Conservation (phyloP, 441 rosid species). For the Breynia disticha region DNA sequence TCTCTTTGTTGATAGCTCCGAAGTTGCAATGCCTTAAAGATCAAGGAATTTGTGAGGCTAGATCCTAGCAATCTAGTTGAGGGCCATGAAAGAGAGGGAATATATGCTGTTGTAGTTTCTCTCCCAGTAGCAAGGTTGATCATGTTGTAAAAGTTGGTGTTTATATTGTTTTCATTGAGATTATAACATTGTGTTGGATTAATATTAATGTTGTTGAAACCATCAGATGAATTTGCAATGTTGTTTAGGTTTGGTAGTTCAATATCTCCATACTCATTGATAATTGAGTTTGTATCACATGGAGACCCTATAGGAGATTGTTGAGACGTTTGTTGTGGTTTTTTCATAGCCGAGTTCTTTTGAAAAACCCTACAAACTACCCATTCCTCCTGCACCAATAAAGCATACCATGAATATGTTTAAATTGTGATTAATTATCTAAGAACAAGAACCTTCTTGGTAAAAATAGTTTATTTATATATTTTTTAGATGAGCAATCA, state of each 20-base stretch:
- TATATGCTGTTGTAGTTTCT: slow-evolving; percentile 12
- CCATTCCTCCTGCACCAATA: slow-evolving; percentile 76
- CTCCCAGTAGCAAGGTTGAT: slow-evolving; percentile 29
- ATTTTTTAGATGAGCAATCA: too few relatives aligned
- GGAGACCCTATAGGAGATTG: slow-evolving; percentile 55
- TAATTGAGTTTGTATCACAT: slow-evolving; percentile 54
- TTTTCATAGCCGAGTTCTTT: slow-evolving; percentile 53
- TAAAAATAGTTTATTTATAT: too few relatives aligned
- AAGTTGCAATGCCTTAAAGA: slow-evolving; percentile 71
- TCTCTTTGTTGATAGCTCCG: slow-evolving; percentile 48
- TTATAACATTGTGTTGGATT: neutral
- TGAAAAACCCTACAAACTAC: slow-evolving; percentile 88
- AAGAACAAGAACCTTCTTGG: too few relatives aligned
- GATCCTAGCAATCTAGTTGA: slow-evolving; percentile 38
- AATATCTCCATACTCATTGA: slow-evolving; percentile 56
- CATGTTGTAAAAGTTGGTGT: slow-evolving; percentile 28
- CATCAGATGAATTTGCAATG: slow-evolving; percentile 28
- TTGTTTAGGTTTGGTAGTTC: slow-evolving; percentile 47
- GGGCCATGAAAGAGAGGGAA: slow-evolving; percentile 49
- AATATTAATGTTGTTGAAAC: neutral
- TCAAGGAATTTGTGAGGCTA: slow-evolving; percentile 61
- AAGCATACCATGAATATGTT: neutral
- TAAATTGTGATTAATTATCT: too few relatives aligned
- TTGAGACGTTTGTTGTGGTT: slow-evolving; percentile 50
- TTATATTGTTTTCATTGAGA: slow-evolving; percentile 7